These are phyloP conservation scores for Penicillium bovifimosum DNA, from an alignment of 495 filamentous ascomycete genomes.

Conservation along the genomic window DNA sequence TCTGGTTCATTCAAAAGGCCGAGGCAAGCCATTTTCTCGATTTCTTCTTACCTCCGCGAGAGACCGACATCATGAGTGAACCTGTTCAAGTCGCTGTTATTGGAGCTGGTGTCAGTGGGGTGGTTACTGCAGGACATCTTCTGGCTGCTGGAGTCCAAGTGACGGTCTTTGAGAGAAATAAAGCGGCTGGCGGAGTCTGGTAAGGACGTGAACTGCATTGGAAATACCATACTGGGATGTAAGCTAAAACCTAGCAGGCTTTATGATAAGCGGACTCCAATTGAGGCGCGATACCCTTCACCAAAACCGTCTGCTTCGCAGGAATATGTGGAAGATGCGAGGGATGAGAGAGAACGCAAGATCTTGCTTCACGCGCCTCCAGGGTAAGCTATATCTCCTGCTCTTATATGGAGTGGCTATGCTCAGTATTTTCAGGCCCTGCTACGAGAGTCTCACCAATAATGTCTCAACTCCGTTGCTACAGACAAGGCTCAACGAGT, in stretches of 20 bases:
- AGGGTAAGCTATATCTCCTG: constrained; percentile 28
- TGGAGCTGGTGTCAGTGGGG: constrained; percentile 65
- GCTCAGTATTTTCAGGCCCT: constrained; percentile 31
- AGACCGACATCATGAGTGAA: constrained; percentile 20
- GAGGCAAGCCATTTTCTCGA: background rate
- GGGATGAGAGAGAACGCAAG: constrained; percentile 20
- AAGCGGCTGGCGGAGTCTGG: constrained; percentile 58
- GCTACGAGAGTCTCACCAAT: constrained; percentile 58
- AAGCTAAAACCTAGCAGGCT: constrained; percentile 31
- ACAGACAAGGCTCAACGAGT: constrained; percentile 51
- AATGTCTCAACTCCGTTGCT: constrained; percentile 61
- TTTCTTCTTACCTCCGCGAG: background rate
- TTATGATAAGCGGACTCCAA: constrained; percentile 53
- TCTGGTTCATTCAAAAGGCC: too few species aligned
- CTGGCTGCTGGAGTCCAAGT: constrained; percentile 54
- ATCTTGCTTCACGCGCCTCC: constrained; percentile 46
- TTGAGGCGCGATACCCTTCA: constrained; percentile 54
- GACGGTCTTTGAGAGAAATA: constrained; percentile 58
- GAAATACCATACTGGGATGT: background rate
- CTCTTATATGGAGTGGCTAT: background rate
- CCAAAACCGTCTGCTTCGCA: constrained; percentile 39
- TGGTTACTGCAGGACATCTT: constrained; percentile 58
- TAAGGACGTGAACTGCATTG: constrained; percentile 17
- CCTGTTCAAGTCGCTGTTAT: constrained; percentile 54
- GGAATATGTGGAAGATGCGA: constrained; percentile 15